Base-by-base conservation (phyloP, 306 rosid genomes). In the Hippophae tibetana region DNA sequence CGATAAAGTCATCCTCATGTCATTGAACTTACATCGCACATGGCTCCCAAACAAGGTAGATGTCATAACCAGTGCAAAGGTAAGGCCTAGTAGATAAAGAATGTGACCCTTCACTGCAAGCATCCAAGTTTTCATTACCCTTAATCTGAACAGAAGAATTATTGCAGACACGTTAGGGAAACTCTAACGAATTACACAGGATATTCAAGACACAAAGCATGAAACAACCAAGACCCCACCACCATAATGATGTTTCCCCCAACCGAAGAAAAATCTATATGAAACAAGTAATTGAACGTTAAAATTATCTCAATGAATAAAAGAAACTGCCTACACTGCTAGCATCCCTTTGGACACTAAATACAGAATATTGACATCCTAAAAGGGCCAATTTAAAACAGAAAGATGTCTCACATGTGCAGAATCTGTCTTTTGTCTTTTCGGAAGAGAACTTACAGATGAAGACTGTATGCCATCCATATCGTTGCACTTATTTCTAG, bases 1-100 rank as follows among this genome's bases (percentile, higher is more conserved):
- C 61, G 60, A 27, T n/a, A 64, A 40, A 52, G 10, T 42, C 45
- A 43, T 46, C 5, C 51, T 55, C 56, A 41, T 9, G 46, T 5
- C 54, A 9, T 47, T 14, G 52, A 68, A 71, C 95, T 85, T 85
- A 92, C 99, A 92, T 85, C 18, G 84, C 18, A 66, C 99, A 92
- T 50, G 99, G 99, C 78, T 87, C 99, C 96, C 96, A 87, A 68
- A 69, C 93, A 71, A 92, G 89, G 74, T 76, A 87, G 72, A 87
- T 92, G 84, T 92, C 95, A 67, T 83, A 87, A 61, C 95, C 96
- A 51, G 96, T 92, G 71, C 99, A 92, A 14, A 87, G 78, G 70
- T 85, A 85, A 14, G 98, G 98, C 52, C 89, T 76, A 23, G 27
- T 72, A n/a, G 73, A 55, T 60, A 27, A 56, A 57, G 72, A 75